Evolutionary conservation across 1,284 basidiomycete genomes (phyloP).

Genomic region (Rhodofomes roseus): DNA sequence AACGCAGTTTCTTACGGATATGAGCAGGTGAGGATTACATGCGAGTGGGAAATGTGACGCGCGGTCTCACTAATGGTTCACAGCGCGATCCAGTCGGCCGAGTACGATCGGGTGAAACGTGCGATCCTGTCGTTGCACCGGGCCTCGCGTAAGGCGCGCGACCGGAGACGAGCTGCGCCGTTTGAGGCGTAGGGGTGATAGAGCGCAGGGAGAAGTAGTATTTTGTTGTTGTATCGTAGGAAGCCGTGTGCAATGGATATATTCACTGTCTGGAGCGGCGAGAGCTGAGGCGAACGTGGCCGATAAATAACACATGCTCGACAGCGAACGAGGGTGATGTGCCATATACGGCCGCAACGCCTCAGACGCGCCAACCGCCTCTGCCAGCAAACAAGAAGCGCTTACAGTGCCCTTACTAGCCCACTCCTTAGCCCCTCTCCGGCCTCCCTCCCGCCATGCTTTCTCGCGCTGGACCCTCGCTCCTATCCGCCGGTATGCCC

Average conservation of each 20-base stretch:
- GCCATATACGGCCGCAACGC: constrained; percentile 4
- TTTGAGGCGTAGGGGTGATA: constrained; percentile 28
- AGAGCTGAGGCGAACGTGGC: constrained; percentile 2
- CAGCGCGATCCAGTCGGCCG: constrained; percentile 60
- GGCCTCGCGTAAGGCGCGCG: constrained; percentile 64
- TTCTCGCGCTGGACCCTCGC: constrained; percentile 53
- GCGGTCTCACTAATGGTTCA: constrained; percentile 7
- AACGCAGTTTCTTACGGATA: constrained; percentile 68
- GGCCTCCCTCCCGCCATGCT: constrained; percentile 41
- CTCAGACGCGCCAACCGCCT: neutral
- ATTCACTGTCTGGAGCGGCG: neutral
- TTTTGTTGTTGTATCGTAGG: neutral
- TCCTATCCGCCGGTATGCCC: constrained; percentile 46
- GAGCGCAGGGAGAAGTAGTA: neutral
- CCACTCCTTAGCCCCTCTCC: too few relatives aligned
- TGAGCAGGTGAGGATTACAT: constrained; percentile 57
- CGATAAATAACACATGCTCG: neutral
- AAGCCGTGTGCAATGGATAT: neutral
- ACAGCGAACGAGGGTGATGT: neutral
- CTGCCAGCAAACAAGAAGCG: constrained; percentile 12
- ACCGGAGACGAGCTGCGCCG: constrained; percentile 52
- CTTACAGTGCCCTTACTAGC: constrained; percentile 16
- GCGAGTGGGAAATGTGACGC: neutral
- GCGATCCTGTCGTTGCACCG: constrained; percentile 63
- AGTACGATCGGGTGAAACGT: constrained; percentile 79